Percentiles rank a stretch among this genome's conserved stretches.
Evolutionary conservation across 805 yeast species (phyloP).

Genomic region (Pichia exigua): DNA sequence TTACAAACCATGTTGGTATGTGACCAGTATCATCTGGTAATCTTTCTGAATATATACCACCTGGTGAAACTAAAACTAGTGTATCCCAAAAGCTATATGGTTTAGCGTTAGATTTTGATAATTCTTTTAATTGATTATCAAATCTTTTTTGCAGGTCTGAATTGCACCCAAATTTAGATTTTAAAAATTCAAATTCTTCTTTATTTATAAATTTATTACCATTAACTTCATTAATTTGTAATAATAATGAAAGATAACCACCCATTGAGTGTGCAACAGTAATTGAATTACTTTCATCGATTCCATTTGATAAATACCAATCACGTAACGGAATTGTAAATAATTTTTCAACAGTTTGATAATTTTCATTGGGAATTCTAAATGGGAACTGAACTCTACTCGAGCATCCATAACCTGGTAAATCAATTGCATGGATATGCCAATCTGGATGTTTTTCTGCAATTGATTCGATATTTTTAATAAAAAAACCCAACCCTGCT

Average conservation of each 20-base stretch:
- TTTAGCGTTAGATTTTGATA: conserved; percentile 1
- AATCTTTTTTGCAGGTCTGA: background rate
- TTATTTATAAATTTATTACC: conserved; percentile 3
- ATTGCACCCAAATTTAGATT: background rate
- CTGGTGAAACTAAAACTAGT: conserved; percentile 81
- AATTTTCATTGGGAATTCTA: conserved; percentile 30
- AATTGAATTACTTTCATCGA: conserved; percentile 37
- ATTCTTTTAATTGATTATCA: conserved; percentile 1
- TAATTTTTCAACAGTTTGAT: conserved; percentile 48
- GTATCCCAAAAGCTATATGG: conserved; percentile 27
- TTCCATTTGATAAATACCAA: conserved; percentile 47
- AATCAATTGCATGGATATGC: conserved; percentile 79
- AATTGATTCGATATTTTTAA: conserved; percentile 50
- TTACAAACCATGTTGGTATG: conserved; percentile 71
- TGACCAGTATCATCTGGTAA: conserved; percentile 22
- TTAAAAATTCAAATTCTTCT: conserved; percentile 9
- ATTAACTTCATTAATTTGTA: conserved; percentile 23
- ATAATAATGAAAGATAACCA: conserved; percentile 68
- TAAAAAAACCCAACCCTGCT: conserved; percentile 78
- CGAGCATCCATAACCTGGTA: conserved; percentile 87
- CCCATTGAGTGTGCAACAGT: conserved; percentile 90
- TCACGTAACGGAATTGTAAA: conserved; percentile 55
- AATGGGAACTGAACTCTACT: conserved; percentile 65
- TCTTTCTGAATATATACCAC: conserved; percentile 59
- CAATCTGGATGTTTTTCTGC: conserved; percentile 37